Evolutionary conservation across 768 basidiomycete species (phyloP).

Genomic region (Auricularia cornea): DNA sequence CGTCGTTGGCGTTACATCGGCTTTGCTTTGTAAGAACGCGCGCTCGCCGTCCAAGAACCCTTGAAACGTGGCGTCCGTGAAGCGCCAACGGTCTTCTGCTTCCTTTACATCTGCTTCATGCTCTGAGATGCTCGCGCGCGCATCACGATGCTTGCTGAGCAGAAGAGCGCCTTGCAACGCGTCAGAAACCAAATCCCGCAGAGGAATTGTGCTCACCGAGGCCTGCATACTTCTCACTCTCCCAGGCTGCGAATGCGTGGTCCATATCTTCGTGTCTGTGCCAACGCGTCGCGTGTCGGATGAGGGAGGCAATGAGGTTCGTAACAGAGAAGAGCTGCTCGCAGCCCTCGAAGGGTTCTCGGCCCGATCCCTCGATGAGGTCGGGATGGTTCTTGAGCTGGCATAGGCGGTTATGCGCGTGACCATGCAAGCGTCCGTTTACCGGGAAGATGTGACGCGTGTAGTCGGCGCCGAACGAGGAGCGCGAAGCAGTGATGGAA

Average conservation of each 20-base stretch:
- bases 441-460: neutral
- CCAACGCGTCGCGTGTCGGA: slow-evolving; percentile 15
- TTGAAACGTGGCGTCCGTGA: neutral
- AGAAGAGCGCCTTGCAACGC: neutral
- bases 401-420: neutral
- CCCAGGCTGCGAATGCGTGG: slow-evolving; percentile 14
- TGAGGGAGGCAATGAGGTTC: neutral
- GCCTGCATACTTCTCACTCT: slow-evolving; percentile 14
- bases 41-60: neutral
- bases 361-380: neutral
- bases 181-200: neutral
- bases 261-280: slow-evolving; percentile 21
- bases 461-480: neutral
- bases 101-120: neutral
- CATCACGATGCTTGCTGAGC: neutral
- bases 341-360: neutral
- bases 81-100: slow-evolving; percentile 9
- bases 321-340: neutral
- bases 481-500: neutral
- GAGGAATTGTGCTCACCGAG: slow-evolving; percentile 13
- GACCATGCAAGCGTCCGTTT: neutral
- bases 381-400: neutral
- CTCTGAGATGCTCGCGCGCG: neutral
- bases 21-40: neutral
- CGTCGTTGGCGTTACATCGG: neutral